Evolutionary conservation across 305 asterid species (phyloP).

Genomic region (Solanum chacoense): DNA sequence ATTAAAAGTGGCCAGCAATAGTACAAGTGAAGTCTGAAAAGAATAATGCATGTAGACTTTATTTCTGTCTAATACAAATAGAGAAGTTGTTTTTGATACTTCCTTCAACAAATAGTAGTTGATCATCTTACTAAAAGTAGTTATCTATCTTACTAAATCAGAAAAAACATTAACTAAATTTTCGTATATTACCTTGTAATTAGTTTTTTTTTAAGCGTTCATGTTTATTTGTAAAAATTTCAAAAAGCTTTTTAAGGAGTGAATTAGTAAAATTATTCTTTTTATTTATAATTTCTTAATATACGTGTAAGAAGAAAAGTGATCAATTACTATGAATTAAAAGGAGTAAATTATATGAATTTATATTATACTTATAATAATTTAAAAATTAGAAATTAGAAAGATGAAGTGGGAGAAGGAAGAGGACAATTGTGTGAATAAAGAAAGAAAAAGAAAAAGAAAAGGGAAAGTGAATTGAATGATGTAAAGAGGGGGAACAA

Average conservation of each 20-base stretch:
- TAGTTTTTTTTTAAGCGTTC: too few species aligned
- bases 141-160: too few species aligned
- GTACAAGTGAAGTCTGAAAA: background rate
- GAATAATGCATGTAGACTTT: background rate
- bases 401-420: background rate
- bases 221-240: too few species aligned
- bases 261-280: background rate
- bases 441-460: slow-evolving; percentile 1
- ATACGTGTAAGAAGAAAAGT: too few species aligned
- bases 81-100: background rate
- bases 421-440: background rate
- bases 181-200: too few species aligned
- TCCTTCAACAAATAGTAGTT: background rate
- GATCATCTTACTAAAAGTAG: too few species aligned
- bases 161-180: too few species aligned
- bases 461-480: background rate
- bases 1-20: too few species aligned
- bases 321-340: too few species aligned
- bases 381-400: background rate
- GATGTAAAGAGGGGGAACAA: slow-evolving; percentile 7
- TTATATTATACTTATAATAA: too few species aligned
- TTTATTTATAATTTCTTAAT: too few species aligned
- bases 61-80: background rate
- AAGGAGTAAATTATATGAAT: background rate
- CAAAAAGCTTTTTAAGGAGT: too few species aligned